Conservation (phyloP, 106 monocot genomes). For the Dendrobium nobile region DNA sequence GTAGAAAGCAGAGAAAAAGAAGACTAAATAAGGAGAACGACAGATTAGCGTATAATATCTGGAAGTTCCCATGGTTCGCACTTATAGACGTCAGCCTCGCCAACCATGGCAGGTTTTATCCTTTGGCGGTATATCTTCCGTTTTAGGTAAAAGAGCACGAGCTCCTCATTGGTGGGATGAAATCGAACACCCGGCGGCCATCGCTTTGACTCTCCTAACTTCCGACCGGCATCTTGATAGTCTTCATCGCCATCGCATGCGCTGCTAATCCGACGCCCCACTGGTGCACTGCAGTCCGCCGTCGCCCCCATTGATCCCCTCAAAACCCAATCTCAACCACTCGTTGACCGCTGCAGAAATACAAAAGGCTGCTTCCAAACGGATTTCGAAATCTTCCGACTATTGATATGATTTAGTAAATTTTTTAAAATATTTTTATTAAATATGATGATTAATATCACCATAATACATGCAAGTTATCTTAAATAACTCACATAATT, state of each 20-base stretch:
- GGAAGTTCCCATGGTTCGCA: conserved; percentile 86
- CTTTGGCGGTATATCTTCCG: conserved; percentile 66
- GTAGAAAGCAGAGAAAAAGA: not conserved
- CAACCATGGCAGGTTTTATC: conserved; percentile 42
- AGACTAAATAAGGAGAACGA: not conserved
- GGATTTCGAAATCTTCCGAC: not conserved
- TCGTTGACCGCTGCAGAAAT: conserved; percentile 5
- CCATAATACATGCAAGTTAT: too few relatives aligned
- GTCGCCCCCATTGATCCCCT: not conserved
- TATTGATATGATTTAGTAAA: not conserved
- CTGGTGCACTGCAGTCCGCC: not conserved
- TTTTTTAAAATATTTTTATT: too few relatives aligned
- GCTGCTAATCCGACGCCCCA: not conserved
- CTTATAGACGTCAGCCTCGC: conserved; percentile 87
- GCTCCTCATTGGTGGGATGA: conserved; percentile 97
- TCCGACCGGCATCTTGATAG: not conserved
- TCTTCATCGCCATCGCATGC: not conserved
- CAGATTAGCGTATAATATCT: conserved; percentile 20
- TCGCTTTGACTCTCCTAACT: not conserved
- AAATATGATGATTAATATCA: too few relatives aligned
- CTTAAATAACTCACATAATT: too few relatives aligned
- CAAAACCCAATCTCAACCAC: not conserved
- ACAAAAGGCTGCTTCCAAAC: not conserved
- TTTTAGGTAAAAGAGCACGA: conserved; percentile 90
- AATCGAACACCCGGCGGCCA: conserved; percentile 92